These are phyloP conservation scores for Trypanosoma platydactyli DNA, from an alignment of 208 protist species.

Conservation along the genomic window DNA sequence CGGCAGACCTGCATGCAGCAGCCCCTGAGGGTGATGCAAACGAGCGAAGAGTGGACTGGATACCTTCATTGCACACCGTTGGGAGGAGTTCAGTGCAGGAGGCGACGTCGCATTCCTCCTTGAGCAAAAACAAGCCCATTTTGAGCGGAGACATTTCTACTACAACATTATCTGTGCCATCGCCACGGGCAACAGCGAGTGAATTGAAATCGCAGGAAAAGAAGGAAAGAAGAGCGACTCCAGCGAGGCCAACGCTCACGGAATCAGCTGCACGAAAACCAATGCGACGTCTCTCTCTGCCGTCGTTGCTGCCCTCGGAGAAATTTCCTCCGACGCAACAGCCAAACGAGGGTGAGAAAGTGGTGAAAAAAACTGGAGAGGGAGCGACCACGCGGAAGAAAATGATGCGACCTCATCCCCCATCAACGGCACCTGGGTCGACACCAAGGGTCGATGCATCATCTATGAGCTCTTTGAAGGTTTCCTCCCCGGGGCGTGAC, in stretches of 20 bases:
- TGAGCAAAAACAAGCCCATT: no score
- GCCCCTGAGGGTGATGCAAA: no score
- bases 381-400: background rate
- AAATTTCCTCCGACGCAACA: background rate
- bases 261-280: background rate
- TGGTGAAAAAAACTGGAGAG: background rate
- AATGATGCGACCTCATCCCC: background rate
- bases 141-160: no score
- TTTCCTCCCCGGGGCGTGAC: background rate
- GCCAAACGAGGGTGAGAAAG: no score
- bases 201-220: background rate
- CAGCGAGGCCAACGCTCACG: background rate
- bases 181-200: background rate
- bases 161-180: no score
- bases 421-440: background rate
- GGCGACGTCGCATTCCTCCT: no score
- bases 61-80: no score
- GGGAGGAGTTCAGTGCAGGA: no score
- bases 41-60: no score
- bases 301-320: background rate
- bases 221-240: no score
- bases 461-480: background rate
- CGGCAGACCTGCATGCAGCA: background rate
- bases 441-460: background rate
- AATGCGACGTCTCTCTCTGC: background rate